Evolutionary conservation across 1,284 basidiomycete species (phyloP).

Genomic region (Ustilago shanxiensis): DNA sequence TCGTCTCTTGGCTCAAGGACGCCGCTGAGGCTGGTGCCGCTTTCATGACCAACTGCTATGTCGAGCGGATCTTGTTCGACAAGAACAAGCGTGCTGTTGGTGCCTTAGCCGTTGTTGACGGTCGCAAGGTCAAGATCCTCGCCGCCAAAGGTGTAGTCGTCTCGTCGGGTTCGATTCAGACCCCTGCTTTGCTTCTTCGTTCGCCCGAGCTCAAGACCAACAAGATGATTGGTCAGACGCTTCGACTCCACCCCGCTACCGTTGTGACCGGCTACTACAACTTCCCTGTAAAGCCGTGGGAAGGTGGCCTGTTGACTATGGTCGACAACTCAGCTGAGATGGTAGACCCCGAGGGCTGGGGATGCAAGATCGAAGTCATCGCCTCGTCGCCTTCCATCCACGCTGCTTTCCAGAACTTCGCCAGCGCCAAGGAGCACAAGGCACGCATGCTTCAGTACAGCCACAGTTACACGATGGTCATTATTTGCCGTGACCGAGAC

Average conservation of each 20-base stretch:
- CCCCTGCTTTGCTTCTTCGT: conserved; percentile 72
- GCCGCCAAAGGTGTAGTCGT: conserved; percentile 71
- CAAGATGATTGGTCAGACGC: conserved; percentile 71
- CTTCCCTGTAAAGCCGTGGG: conserved; percentile 71
- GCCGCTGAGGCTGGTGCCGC: conserved; percentile 69
- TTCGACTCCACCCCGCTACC: conserved; percentile 72
- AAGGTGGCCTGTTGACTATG: conserved; percentile 72
- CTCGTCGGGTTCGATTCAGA: conserved; percentile 71
- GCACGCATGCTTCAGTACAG: conserved; percentile 66
- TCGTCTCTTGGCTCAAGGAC: conserved; percentile 70
- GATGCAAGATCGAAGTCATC: conserved; percentile 73
- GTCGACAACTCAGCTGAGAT: conserved; percentile 69
- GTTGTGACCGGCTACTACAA: conserved; percentile 72
- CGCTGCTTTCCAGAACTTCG: conserved; percentile 69
- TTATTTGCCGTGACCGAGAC: conserved; percentile 68
- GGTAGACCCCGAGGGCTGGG: conserved; percentile 65
- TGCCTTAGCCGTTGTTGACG: conserved; percentile 60
- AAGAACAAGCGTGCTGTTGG: conserved; percentile 59
- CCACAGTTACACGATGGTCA: conserved; percentile 66
- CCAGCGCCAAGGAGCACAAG: conserved; percentile 70
- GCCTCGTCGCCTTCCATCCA: conserved; percentile 70
- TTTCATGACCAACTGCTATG: conserved; percentile 68
- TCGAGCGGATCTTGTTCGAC: conserved; percentile 71
- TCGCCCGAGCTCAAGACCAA: conserved; percentile 71
- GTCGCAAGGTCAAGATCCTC: conserved; percentile 63